Evolutionary conservation across 352 stramenopile genomes (phyloP), one percentile per base, ranked within the genome.

Genomic region (Pythium oligandrum): DNA sequence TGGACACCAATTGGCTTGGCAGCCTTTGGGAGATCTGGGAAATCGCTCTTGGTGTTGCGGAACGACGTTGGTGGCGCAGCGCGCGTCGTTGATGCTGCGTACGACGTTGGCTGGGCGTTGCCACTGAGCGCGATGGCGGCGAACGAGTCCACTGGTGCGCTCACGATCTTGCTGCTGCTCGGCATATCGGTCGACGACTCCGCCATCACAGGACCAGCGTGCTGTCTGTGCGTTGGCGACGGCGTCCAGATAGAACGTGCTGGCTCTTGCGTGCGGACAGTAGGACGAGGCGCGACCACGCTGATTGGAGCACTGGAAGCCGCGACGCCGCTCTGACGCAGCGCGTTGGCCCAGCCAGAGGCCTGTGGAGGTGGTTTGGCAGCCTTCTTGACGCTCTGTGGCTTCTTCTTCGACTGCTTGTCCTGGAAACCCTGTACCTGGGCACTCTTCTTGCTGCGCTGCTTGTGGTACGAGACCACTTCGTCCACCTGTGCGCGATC

Each of bases 321-420:
- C 4, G 66, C 62, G 5, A 85, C 55, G 8, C 78, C 78, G n/a
- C 72, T 89, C 46, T 90, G 75, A 32, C 81, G 76, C 37, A 93
- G 54, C 9, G 78, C 83, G 37, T 85, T 91, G 1, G 71, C 69
- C 83, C 83, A 93, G 12, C 80, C 83, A 35, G 78, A 73, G 26
- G 72, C 63, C 6, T 73, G 61, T 26, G 61, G 62, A 4, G 60
- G 17, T 8, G 62, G 68, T 55, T 86, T 78, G n/a, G 65, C 55
- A 3, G 64, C 53, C 31, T 63, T 50, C 40, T 77, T 71, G 39
- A 53, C 53, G 31, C 59, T 53, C 31, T 52, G 64, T 50, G 71
- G 68, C 11, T 68, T 67, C 31, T 55, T 40, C 34, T 53, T n/a
- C 55, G 70, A 71, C 43, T 78, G 53, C 47, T 69, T 82, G 55